phyloP scores from a whole-genome alignment of 495 filamentous ascomycete species.

The Articulospora tetracladia region DNA sequence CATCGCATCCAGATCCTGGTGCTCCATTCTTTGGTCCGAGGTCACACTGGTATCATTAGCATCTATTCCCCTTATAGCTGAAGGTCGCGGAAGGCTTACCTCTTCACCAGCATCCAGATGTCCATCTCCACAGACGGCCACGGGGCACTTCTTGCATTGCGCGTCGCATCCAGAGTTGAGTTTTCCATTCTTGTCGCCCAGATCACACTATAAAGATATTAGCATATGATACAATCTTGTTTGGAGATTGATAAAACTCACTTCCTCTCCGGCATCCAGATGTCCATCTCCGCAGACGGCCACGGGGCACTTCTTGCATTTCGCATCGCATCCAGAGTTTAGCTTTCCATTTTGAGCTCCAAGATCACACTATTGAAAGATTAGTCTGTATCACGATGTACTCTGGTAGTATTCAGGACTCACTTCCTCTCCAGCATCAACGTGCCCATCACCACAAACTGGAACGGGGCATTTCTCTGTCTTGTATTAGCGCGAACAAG shows the following conservation, averaged over 20 bases:
- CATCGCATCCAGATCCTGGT: not conserved
- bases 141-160: not conserved
- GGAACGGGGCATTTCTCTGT: no score
- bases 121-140: not conserved
- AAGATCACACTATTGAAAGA: slow-evolving; percentile 5
- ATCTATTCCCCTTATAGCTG: no score
- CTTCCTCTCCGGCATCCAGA: not conserved
- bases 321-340: not conserved
- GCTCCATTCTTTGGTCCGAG: not conserved
- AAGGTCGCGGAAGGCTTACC: no score
- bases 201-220: no score
- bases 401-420: no score
- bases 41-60: no score
- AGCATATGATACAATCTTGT: no score
- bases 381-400: no score
- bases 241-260: no score
- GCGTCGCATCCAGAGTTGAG: not conserved
- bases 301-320: not conserved
- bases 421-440: not conserved
- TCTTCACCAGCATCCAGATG: not conserved
- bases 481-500: no score
- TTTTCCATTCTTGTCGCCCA: slow-evolving; percentile 2
- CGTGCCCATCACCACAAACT: slow-evolving; percentile 8
- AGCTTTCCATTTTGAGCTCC: slow-evolving; percentile 6
- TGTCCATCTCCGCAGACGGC: not conserved